These are phyloP conservation scores for Aspergillus tubingensis DNA, from an alignment of 2,329 filamentous ascomycete genomes.

Conservation along the genomic window DNA sequence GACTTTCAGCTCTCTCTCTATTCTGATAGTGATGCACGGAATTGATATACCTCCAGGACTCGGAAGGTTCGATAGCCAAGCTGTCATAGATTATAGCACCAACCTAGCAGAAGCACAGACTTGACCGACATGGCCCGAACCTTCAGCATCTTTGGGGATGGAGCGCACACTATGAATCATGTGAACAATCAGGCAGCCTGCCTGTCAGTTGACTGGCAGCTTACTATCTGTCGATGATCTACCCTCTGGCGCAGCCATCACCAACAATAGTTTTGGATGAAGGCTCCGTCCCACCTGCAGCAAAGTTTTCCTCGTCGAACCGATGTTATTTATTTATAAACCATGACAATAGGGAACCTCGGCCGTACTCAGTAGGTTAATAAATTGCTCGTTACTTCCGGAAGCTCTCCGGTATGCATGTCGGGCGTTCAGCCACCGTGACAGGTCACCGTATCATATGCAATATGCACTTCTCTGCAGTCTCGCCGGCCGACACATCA, in stretches of 20 bases:
- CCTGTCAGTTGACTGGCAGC: not conserved
- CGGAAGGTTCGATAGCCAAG: not conserved
- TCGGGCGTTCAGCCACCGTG: conserved; percentile 3
- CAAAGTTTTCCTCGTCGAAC: not conserved
- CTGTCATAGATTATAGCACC: not conserved
- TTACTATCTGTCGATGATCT: conserved; percentile 8
- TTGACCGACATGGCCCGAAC: not conserved
- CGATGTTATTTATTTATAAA: conserved; percentile 6
- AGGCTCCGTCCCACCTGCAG: conserved; percentile 2
- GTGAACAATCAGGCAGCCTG: not conserved
- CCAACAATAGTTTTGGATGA: conserved; percentile 11
- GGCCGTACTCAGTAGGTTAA: not conserved
- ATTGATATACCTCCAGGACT: not conserved
- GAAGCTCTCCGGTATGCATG: conserved; percentile 5
- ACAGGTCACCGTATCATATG: conserved; percentile 10
- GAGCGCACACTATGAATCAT: not conserved
- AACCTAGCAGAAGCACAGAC: not conserved
- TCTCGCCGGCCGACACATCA: not conserved
- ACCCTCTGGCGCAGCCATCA: not conserved
- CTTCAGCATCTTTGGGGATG: not conserved
- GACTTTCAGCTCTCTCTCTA: not conserved
- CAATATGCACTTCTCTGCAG: conserved; percentile 4
- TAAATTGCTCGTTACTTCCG: conserved; percentile 7
- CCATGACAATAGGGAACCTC: not conserved
- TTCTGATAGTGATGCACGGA: not conserved